Evolutionary conservation across 208 protist species (phyloP), one percentile per base, ranked within the genome.

Genomic region (Acanthamoeba divionensis): DNA sequence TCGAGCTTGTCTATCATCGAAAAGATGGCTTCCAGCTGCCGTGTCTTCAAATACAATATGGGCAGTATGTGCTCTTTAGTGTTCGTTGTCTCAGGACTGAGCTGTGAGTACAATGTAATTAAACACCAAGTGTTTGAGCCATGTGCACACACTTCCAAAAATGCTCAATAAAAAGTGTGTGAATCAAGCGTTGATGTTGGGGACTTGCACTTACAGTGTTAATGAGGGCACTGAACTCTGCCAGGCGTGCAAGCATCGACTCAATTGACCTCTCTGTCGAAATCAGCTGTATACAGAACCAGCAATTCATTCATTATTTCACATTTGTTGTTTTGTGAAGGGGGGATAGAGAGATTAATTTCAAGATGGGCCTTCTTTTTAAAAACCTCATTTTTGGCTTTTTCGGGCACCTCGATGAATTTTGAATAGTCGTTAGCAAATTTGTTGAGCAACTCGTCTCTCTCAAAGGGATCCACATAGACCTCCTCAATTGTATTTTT

Each of bases 1-100:
- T 88, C 55, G 57, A 88, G 57, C n/a, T 65, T 88, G 44, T 88
- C 79, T 3, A 88, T 88, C 55, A 88, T 69, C 44, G 47, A 71
- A 60, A 88, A 88, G 38, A 88, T 65, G 38, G 79, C 52, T 41
- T 88, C 79, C 15, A 88, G 7, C 44, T 88, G 79, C 29, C 55
- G 65, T 5, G 55, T 36, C 55, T 88, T 88, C 79, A 88, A 54
- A 38, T 41, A 18, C 13, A 88, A 47, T 24, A 88, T 29, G 2
- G 79, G 79, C 26, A 88, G n/a, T 4, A 88, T 44, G 4, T 18
- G 31, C 26, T 88, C 79, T 18, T 54, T 47, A 12, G 57, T 88
- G 12, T 36, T 44, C 29, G 65, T 52, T n/a, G 57, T 88, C 79
- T 88, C 79, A 33, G 52, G 52, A 29, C 79, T 69, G 13, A 47